phyloP scores from a whole-genome alignment of 140 eudicot species.

The Oenanthe javanica region DNA sequence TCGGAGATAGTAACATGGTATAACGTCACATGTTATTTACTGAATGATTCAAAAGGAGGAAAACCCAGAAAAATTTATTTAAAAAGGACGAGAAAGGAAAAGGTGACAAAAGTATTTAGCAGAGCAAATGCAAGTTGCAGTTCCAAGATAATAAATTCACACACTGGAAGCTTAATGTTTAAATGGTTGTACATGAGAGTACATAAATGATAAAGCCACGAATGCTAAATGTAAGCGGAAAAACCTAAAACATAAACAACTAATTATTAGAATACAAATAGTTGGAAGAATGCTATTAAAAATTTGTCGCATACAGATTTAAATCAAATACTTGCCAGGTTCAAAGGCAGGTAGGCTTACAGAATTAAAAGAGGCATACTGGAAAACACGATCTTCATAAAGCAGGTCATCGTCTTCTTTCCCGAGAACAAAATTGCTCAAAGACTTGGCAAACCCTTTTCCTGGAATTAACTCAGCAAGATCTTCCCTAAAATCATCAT shows the following conservation, averaged over 20 bases:
- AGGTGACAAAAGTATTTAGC: background rate
- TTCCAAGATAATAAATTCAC: background rate
- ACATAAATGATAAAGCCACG: background rate
- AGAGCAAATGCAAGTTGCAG: background rate
- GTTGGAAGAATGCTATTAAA: background rate
- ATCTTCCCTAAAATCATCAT: slow-evolving; percentile 36
- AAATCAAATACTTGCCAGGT: background rate
- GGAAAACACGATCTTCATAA: slow-evolving; percentile 87
- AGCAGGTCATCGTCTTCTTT: slow-evolving; percentile 69
- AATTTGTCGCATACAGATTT: background rate
- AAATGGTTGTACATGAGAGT: background rate
- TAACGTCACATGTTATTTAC: background rate
- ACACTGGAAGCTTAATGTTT: background rate
- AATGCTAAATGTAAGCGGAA: background rate
- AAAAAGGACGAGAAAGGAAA: background rate
- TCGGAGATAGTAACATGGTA: background rate
- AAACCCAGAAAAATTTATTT: background rate
- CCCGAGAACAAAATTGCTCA: slow-evolving; percentile 56
- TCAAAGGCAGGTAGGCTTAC: slow-evolving; percentile 28
- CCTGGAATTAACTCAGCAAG: slow-evolving; percentile 44
- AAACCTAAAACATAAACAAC: background rate
- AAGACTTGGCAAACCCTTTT: slow-evolving; percentile 57
- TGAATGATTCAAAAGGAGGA: background rate
- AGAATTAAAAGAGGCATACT: slow-evolving; percentile 78
- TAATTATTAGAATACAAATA: background rate